Conservation (phyloP, 768 basidiomycete species). For the Leccinellum luteum region DNA sequence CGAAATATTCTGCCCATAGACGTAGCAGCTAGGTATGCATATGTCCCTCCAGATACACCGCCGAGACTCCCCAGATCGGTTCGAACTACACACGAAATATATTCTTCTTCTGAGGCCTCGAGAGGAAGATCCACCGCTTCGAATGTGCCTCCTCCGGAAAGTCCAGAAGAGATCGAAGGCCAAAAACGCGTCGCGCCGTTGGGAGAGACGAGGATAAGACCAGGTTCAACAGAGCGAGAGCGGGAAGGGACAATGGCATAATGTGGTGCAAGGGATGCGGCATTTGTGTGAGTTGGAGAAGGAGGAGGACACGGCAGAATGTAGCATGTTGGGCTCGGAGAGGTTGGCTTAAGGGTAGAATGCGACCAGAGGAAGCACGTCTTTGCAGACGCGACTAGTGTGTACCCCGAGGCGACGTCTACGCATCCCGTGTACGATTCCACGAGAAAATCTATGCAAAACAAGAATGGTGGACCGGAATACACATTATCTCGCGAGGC, state of each 20-base stretch:
- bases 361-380: conserved; percentile 87
- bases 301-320: conserved; percentile 71
- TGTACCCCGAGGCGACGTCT: conserved; percentile 70
- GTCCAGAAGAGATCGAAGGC: conserved; percentile 82
- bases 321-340: conserved; percentile 65
- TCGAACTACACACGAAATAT: conserved; percentile 64
- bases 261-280: conserved; percentile 50
- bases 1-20: conserved; percentile 66
- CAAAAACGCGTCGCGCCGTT: conserved; percentile 79
- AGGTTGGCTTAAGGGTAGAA: conserved; percentile 63
- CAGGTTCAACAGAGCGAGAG: conserved; percentile 59
- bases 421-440: conserved; percentile 70
- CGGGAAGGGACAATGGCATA: conserved; percentile 65
- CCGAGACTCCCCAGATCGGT: conserved; percentile 49
- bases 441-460: conserved; percentile 59
- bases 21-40: conserved; percentile 60
- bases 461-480: background rate
- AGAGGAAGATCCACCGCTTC: conserved; percentile 47
- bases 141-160: conserved; percentile 72
- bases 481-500: background rate
- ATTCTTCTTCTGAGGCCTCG: conserved; percentile 48
- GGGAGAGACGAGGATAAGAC: conserved; percentile 73
- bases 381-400: conserved; percentile 65
- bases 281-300: conserved; percentile 38
- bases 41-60: conserved; percentile 6